Evolutionary conservation across 164 flowering plant genomes (phyloP), one percentile per base, ranked within the genome.

Genomic region (Warburgia ugandensis): DNA sequence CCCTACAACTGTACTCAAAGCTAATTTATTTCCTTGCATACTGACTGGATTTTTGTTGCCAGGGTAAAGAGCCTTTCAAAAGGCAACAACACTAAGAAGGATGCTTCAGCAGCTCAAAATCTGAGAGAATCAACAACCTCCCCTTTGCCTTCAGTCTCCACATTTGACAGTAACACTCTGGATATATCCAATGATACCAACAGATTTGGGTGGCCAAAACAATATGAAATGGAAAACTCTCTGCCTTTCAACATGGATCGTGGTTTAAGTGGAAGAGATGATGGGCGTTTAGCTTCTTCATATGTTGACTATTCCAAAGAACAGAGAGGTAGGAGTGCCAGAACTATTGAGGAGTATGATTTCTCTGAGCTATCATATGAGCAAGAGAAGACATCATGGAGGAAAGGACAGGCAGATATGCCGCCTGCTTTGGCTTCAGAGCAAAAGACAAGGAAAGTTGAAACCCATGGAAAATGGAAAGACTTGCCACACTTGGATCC

Each of bases 51-150:
- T 55, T 39, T 28, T 28, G 6, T 35, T 60, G 29, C 14, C 77
- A 89, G 97, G 73, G 97, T 89, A 45, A 89, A 89, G 69, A 81
- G 97, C 59, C 73, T 89, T 11, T 89, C 97, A 3, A 89, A 81
- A 59, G 92, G 84, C 28, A 78, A 61, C 66, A 79, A 39, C 65
- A 59, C 84, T 17, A 81, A 66, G 64, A 80, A 68, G 64, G 94
- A 84, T 54, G 55, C 61, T 2, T 39, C 68, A 29, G 73, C 55
- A 57, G 64, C 77, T 23, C 20, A 74, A 39, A 76, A 71, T 59
- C 64, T 74, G 11, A 68, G 78, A 39, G 87, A 76, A 6, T 80
- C 94, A 40, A 75, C 69, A 9, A 47, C 80, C 45, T 38, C 68
- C 33, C 67, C 68, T 29, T 27, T 49, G 29, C 68, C 17, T 56